Evolutionary conservation across 2,329 filamentous ascomycete genomes (phyloP), one percentile per base, ranked within the genome.

Genomic region (Phoma sp.): DNA sequence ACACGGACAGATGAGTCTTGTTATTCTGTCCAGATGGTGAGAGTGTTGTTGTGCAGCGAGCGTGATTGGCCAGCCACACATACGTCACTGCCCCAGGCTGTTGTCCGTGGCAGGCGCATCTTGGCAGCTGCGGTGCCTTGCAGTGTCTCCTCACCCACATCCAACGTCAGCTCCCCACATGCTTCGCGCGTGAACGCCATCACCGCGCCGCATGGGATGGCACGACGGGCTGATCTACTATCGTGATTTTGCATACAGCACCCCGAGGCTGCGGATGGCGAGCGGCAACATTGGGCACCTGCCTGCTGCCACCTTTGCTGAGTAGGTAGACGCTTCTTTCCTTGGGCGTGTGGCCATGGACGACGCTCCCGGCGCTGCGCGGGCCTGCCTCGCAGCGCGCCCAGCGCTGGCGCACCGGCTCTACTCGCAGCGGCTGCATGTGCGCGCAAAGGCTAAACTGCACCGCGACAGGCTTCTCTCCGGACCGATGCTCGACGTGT

Each of bases 391-490:
- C 47, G 62, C 67, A 5, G 50, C 69, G 52, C 67, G 74, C 25
- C 74, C 72, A 23, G 61, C 59, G 32, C 68, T 76, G 52, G 65
- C 65, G 43, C 65, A 72, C 61, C 71, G 71, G 49, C 65, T 76
- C 47, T 55, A 75, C 49, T 76, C 74, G 37, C 67, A 72, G 55
- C 70, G 65, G 60, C 69, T 76, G 33, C 71, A 71, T 57, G 68
- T 76, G 50, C 70, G 72, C 58, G 72, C 73, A 57, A 70, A 75
- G 69, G 77, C 78, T 81, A 77, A 81, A 67, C 67, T 73, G 28
- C 68, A 77, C 64, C 76, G 72, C 71, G 71, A 76, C 75, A 84
- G 81, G 71, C 75, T 84, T 29, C 76, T 84, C 28, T 82, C 81
- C 42, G 81, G 82, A 43, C 77, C 79, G 26, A 75, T 80, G 42